Evolutionary conservation across 192 early-diverging fungal genomes (phyloP), one percentile per base, ranked within the genome.

Genomic region (Dissophora globulifera): DNA sequence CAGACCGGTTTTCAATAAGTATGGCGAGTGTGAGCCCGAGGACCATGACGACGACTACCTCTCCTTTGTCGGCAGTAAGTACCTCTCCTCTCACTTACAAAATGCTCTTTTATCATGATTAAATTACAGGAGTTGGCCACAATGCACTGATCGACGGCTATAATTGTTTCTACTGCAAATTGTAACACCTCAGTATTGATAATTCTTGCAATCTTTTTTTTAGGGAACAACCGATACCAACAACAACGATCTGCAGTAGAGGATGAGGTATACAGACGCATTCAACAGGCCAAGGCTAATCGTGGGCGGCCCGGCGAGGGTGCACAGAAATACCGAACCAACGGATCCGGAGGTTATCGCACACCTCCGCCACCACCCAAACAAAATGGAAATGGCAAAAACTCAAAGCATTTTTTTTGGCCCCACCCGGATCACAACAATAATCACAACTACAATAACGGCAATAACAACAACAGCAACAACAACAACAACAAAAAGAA

Each of bases 351-450:
- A 45, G 53, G 54, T 40, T 54, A 20, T 26, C 52, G 60, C 10
- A 35, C 50, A 1, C 58, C 53, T 11, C 72, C 62, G 20, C 67
- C 67, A 10, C 67, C 67, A 1, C 56, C 67, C 11, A 76, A 64
- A 49, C 72, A 76, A 40, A 54, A 54, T 20, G 46, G 38, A 30
- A 76, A 76, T 16, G 72, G 72, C 33, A 76, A 76, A 20, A 76
- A 76, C 46, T 76, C 72, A 8, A 76, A 76, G 38, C 72, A 76
- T 32, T 32, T 46, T 16, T 67, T 67, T 40, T 76, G 72, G 72
- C 64, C 70, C 19, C 62, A 60, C 26, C 64, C 56, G 2, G 67
- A 69, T 25, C 31, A 51, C 19, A 38, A 75, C 26, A 26, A 58
- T 25, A 62, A 62, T 32, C 19, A 27, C 58, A 22, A 23, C 19